Percentiles rank a stretch among this genome's conserved stretches.
Conservation (phyloP, 2,329 filamentous ascomycete genomes). For the Onygenales sp. region DNA sequence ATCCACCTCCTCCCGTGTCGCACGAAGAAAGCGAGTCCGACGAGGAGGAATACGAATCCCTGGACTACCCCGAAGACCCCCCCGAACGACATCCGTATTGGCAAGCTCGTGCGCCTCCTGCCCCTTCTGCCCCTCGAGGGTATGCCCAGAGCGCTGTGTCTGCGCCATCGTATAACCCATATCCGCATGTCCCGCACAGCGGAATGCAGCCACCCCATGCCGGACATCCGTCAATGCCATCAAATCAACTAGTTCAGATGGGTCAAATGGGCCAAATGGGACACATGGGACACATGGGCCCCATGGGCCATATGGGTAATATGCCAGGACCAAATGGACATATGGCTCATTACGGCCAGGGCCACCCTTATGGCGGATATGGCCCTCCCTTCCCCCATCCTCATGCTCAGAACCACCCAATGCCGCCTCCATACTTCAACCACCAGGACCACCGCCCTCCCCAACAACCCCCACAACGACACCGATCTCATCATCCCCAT, state of each 20-base stretch:
- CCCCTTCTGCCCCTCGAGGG: slow-evolving; percentile 17
- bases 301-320: slow-evolving; percentile 1
- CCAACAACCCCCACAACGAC: background rate
- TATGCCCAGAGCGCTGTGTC: slow-evolving; percentile 34
- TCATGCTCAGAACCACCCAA: slow-evolving; percentile 5
- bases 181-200: slow-evolving; percentile 16
- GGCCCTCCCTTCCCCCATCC: slow-evolving; percentile 6
- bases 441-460: slow-evolving; percentile 6
- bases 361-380: slow-evolving; percentile 10
- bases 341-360: slow-evolving; percentile 4
- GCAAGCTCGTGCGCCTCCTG: slow-evolving; percentile 17
- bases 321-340: slow-evolving; percentile 2
- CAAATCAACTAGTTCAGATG: slow-evolving; percentile 13
- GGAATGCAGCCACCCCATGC: slow-evolving; percentile 13
- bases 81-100: slow-evolving; percentile 23
- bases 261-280: slow-evolving; percentile 7
- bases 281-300: background rate
- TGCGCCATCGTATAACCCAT: slow-evolving; percentile 27
- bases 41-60: slow-evolving; percentile 6
- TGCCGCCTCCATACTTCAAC: slow-evolving; percentile 9
- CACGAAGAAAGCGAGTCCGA: slow-evolving; percentile 3
- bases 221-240: slow-evolving; percentile 16
- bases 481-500: slow-evolving; percentile 8
- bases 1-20: slow-evolving; percentile 27
- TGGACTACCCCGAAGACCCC: slow-evolving; percentile 30